These are phyloP conservation scores for Cucumis cinereus DNA, from an alignment of 306 rosid species.

Conservation along the genomic window DNA sequence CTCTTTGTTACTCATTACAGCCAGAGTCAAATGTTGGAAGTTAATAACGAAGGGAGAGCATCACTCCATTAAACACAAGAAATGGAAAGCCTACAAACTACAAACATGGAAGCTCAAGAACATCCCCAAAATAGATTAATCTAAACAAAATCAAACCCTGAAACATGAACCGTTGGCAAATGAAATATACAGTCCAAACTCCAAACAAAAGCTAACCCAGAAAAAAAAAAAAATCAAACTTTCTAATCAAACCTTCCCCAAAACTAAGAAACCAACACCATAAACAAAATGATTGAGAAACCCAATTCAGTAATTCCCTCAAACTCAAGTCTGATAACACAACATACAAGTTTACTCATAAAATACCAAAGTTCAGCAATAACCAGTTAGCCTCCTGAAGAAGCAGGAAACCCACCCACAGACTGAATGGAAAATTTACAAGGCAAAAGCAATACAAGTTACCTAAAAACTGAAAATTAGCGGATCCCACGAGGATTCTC, in stretches of 20 bases:
- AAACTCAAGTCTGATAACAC: background rate
- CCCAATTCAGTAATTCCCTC: background rate
- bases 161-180: background rate
- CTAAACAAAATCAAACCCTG: constrained; percentile 4
- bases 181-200: background rate
- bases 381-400: background rate
- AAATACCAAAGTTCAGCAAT: background rate
- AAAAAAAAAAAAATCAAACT: background rate
- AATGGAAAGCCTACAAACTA: background rate
- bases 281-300: background rate
- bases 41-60: no score
- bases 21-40: background rate
- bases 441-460: background rate
- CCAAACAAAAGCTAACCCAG: constrained; percentile 4
- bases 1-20: background rate
- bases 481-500: background rate
- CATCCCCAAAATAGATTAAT: background rate
- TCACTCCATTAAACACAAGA: background rate
- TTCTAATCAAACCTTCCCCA: background rate
- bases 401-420: background rate
- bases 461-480: constrained; percentile 1
- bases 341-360: background rate
- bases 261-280: background rate
- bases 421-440: background rate
- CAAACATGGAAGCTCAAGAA: background rate